These are phyloP conservation scores for Penicillium waksmanii DNA, from an alignment of 495 filamentous ascomycete genomes.

Conservation along the genomic window DNA sequence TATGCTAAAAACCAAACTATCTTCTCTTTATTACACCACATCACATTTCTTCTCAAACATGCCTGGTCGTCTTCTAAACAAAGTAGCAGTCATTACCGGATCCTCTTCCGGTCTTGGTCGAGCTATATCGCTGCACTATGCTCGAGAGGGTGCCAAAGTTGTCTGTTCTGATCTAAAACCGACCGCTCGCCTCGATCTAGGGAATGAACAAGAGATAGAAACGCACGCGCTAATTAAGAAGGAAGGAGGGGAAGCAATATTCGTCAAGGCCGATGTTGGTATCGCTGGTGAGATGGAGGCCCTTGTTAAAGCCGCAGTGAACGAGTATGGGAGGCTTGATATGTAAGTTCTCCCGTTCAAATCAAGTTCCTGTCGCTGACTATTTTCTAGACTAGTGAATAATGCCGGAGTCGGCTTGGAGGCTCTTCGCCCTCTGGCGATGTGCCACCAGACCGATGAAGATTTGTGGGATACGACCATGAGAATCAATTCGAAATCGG, in stretches of 20 bases:
- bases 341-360: slow-evolving; percentile 31
- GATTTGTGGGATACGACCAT: slow-evolving; percentile 44
- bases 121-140: neutral
- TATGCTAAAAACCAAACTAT: neutral
- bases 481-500: slow-evolving; percentile 43
- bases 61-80: neutral
- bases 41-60: neutral
- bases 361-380: neutral
- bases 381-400: slow-evolving; percentile 47
- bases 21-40: neutral
- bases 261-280: slow-evolving; percentile 5
- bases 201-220: slow-evolving; percentile 2
- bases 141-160: slow-evolving; percentile 1
- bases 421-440: slow-evolving; percentile 11
- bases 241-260: neutral
- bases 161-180: slow-evolving; percentile 5
- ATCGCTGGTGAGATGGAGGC: neutral
- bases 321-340: slow-evolving; percentile 45
- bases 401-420: slow-evolving; percentile 51
- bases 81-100: neutral
- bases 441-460: slow-evolving; percentile 41
- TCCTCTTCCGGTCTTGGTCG: slow-evolving; percentile 1
- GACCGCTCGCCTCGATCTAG: neutral
- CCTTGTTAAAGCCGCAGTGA: neutral
- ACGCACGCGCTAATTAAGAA: slow-evolving; percentile 1